Conservation (phyloP, 2,329 filamentous ascomycete species). For the Diplodia corticola region DNA sequence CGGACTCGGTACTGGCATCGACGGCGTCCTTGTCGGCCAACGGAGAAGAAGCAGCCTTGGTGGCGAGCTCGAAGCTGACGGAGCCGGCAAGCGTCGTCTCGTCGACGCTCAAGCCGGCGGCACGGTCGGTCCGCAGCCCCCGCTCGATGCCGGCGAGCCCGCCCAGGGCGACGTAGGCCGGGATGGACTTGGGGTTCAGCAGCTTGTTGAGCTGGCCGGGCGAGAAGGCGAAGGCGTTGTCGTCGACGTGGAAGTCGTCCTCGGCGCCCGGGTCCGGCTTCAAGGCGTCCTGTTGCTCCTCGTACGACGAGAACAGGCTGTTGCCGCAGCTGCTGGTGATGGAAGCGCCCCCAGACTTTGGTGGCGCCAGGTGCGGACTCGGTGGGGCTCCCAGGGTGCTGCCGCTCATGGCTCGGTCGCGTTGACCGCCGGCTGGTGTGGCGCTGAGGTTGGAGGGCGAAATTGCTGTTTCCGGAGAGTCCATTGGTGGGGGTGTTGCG, state of each 20-base stretch:
- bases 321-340: conserved; percentile 17
- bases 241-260: conserved; percentile 68
- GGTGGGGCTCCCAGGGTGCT: conserved; percentile 10
- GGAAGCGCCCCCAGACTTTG: conserved; percentile 18
- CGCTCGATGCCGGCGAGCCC: conserved; percentile 72
- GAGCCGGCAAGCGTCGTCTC: conserved; percentile 64
- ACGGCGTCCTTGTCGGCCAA: no score
- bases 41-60: conserved; percentile 32
- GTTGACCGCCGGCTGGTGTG: background rate
- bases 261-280: conserved; percentile 75
- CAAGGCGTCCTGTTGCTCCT: conserved; percentile 60
- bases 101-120: conserved; percentile 68
- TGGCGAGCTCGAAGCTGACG: conserved; percentile 67
- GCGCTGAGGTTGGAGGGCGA: conserved; percentile 3
- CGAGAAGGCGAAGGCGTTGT: conserved; percentile 80
- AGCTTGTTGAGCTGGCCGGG: conserved; percentile 80
- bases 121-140: conserved; percentile 66
- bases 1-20: no score
- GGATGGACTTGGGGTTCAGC: conserved; percentile 74
- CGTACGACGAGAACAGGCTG: conserved; percentile 24
- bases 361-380: conserved; percentile 11
- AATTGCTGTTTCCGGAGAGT: background rate
- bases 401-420: conserved; percentile 23
- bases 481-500: background rate
- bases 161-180: conserved; percentile 73